phyloP scores from a whole-genome alignment of 208 protist species.

The Trypanosomatidae sp. region DNA sequence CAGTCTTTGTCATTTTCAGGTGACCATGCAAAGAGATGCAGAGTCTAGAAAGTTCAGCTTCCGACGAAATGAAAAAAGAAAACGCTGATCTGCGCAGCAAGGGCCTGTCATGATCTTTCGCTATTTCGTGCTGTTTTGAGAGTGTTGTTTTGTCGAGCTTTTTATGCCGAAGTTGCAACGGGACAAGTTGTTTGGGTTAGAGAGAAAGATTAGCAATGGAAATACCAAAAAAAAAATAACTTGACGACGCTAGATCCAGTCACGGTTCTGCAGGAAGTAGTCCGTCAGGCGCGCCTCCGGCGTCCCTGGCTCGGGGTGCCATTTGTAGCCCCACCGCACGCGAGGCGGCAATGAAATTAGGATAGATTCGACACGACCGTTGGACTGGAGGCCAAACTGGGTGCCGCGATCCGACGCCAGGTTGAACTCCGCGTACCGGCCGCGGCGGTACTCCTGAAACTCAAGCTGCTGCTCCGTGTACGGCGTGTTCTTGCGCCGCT shows the following conservation, averaged over 20 bases:
- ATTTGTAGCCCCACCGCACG: constrained; percentile 44
- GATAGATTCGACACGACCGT: constrained; percentile 83
- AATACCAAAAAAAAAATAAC: background rate
- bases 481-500: constrained; percentile 33
- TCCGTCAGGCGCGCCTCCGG: constrained; percentile 36
- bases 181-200: too few species aligned
- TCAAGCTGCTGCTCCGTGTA: constrained; percentile 47
- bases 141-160: too few species aligned
- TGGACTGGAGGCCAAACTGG: constrained; percentile 86
- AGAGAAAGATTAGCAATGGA: background rate
- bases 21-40: background rate
- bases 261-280: constrained; percentile 31
- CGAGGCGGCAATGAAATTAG: constrained; percentile 84
- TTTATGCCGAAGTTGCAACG: too few species aligned
- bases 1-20: too few species aligned
- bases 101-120: background rate
- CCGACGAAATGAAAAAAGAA: background rate
- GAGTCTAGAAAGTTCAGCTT: background rate
- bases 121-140: too few species aligned
- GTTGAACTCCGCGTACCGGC: constrained; percentile 88
- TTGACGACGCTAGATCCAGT: constrained; percentile 24
- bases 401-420: constrained; percentile 65
- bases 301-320: constrained; percentile 26
- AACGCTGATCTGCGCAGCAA: background rate
- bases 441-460: constrained; percentile 82